Evolutionary conservation across 352 stramenopile species (phyloP).

Genomic region (Sclerospora graminicola): DNA sequence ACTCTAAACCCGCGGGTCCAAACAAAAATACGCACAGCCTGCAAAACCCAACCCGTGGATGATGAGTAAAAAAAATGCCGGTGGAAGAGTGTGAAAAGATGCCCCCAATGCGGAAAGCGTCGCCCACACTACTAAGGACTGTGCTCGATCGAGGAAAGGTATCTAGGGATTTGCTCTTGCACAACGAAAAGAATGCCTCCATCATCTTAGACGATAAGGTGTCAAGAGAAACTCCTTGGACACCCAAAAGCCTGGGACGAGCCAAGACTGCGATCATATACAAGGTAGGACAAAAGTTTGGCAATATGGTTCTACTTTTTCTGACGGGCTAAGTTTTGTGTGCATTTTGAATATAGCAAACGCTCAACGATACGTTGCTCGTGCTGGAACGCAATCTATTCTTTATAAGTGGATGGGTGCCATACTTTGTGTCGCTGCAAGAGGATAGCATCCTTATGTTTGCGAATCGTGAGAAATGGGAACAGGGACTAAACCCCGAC

Average conservation of each 20-base stretch:
- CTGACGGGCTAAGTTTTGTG: too few relatives aligned
- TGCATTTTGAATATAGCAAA: slow-evolving; percentile 58
- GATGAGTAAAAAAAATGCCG: too few relatives aligned
- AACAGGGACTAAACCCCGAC: slow-evolving; percentile 71
- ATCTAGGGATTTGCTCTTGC: slow-evolving; percentile 28
- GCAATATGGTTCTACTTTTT: too few relatives aligned
- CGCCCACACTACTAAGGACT: slow-evolving; percentile 20
- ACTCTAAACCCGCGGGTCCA: slow-evolving; percentile 8
- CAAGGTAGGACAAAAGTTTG: slow-evolving; percentile 50
- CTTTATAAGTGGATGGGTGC: slow-evolving; percentile 69
- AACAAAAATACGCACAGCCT: slow-evolving; percentile 2
- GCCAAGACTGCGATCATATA: slow-evolving; percentile 83
- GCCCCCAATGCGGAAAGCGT: too few relatives aligned
- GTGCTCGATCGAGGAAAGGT: slow-evolving; percentile 21
- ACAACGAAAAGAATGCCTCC: slow-evolving; percentile 76
- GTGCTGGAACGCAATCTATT: slow-evolving; percentile 78
- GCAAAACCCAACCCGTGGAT: background rate
- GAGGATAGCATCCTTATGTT: slow-evolving; percentile 73
- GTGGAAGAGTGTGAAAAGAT: too few relatives aligned
- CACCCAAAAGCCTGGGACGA: slow-evolving; percentile 71
- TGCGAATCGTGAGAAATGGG: slow-evolving; percentile 69
- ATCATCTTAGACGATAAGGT: slow-evolving; percentile 50
- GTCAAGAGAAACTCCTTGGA: slow-evolving; percentile 55
- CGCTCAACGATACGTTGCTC: slow-evolving; percentile 73
- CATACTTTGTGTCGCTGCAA: slow-evolving; percentile 80